A percentile compares a stretch with the other conserved stretches of the same genome.
Conservation (phyloP, 1,284 basidiomycete genomes). For the Tranzscheliella williamsii region DNA sequence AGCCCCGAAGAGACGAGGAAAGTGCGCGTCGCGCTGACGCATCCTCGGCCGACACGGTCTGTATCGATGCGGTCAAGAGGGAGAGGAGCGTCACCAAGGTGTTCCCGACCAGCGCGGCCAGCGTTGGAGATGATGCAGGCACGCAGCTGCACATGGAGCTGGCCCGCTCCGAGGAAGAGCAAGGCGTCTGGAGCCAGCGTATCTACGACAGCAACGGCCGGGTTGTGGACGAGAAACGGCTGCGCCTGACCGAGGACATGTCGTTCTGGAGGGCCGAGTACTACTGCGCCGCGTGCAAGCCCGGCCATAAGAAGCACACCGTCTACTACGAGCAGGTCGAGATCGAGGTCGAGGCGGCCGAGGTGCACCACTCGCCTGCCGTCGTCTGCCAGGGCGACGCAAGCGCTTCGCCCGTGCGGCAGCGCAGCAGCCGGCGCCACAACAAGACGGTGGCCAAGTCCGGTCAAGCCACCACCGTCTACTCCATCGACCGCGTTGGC, state of each 20-base stretch:
- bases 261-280: constrained; percentile 28
- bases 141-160: constrained; percentile 18
- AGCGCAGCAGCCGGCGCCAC: constrained; percentile 13
- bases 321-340: constrained; percentile 29
- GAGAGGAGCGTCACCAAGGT: constrained; percentile 24
- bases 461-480: constrained; percentile 9
- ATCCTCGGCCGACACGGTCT: constrained; percentile 2
- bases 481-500: constrained; percentile 15
- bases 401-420: constrained; percentile 10
- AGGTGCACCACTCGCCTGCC: background rate
- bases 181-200: constrained; percentile 19
- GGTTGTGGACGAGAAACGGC: constrained; percentile 12
- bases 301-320: constrained; percentile 11
- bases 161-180: constrained; percentile 8
- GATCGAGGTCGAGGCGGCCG: constrained; percentile 16
- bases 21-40: no score
- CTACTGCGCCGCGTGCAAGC: constrained; percentile 13
- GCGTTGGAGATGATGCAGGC: background rate
- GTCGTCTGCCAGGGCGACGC: constrained; percentile 17
- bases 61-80: constrained; percentile 32
- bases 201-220: constrained; percentile 20
- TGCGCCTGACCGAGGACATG: constrained; percentile 12
- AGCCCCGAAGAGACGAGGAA: no score
- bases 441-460: constrained; percentile 8
- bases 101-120: constrained; percentile 12